Conservation (phyloP, 306 rosid species). For the cucumber (Cucumis sativus) region DNA sequence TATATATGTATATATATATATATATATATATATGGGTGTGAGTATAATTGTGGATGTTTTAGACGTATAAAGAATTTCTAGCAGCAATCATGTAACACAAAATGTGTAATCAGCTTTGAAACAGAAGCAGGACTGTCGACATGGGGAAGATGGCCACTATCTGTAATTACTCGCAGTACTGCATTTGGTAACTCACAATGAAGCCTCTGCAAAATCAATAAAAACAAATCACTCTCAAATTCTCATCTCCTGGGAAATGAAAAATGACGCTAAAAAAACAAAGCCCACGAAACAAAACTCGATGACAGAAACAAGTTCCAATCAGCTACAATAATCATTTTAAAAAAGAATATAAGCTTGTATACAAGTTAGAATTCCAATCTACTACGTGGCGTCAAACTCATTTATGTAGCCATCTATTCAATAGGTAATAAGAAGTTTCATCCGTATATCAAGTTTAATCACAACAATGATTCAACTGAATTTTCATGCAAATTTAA, state of each 20-base stretch:
- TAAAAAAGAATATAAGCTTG: no score
- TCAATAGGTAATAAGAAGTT: not conserved
- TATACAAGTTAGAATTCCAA: no score
- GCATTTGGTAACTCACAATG: conserved; percentile 33
- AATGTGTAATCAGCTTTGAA: conserved; percentile 22
- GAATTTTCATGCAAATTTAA: not conserved
- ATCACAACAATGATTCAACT: not conserved
- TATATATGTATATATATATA: no score
- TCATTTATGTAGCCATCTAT: not conserved
- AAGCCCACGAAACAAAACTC: no score
- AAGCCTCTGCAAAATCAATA: conserved; percentile 26
- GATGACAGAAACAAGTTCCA: no score
- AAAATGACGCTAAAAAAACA: no score
- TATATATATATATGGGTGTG: no score
- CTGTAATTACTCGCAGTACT: conserved; percentile 17
- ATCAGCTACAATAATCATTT: no score
- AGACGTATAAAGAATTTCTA: not conserved
- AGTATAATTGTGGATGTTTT: no score
- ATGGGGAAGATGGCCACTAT: conserved; percentile 44
- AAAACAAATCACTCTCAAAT: not conserved
- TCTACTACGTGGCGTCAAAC: not conserved
- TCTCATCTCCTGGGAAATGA: no score
- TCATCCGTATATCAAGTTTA: not conserved
- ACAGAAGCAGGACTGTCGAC: conserved; percentile 28
- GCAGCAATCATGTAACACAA: conserved; percentile 9